Evolutionary conservation across 2,329 filamentous ascomycete species (phyloP), one percentile per base, ranked within the genome.

Genomic region (Beauveria medogensis): DNA sequence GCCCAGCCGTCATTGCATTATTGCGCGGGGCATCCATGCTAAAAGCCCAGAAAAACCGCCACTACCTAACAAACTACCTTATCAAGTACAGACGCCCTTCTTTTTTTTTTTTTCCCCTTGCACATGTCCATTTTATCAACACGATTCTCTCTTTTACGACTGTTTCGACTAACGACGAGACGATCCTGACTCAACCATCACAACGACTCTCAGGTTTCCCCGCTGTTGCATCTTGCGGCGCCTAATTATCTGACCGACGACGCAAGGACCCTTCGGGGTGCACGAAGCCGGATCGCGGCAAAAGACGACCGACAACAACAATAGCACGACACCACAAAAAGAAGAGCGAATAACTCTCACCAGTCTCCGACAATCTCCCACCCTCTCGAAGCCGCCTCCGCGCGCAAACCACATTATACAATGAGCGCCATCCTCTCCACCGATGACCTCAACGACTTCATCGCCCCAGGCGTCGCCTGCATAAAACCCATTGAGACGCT

Each of bases 391-490:
- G 50, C n/a, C 50, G 50, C 50, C 50, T 16, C 28, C 2, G n/a
- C 14, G 50, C 30, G 50, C 50, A 50, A 7, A 9, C 20, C 5
- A 37, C 5, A 6, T 16, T 16, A 37, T 16, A 37, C 34, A 37
- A 14, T 99, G 94, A 96, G 92, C 72, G 94, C 94, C 64, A 99
- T 99, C 70, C 88, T 99, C 69, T 97, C 92, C 61, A 88, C 89
- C 70, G 93, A 99, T 79, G 92, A 97, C 74, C 82, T 99, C 64
- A 99, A 99, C 80, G 94, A 99, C 80, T 99, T 99, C 78, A 99
- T 99, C 72, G 94, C 90, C 61, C 94, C 94, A 16, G 92, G 93
- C 64, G 92, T 99, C 70, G 94, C 94, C 64, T 99, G 94, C 77
- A 97, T 99, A 75, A 97, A 99, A 71, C 94, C 94, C 30, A 83